These are phyloP conservation scores for Ambrosiella cleistominuta DNA, from an alignment of 2,329 filamentous ascomycete genomes.

Conservation along the genomic window DNA sequence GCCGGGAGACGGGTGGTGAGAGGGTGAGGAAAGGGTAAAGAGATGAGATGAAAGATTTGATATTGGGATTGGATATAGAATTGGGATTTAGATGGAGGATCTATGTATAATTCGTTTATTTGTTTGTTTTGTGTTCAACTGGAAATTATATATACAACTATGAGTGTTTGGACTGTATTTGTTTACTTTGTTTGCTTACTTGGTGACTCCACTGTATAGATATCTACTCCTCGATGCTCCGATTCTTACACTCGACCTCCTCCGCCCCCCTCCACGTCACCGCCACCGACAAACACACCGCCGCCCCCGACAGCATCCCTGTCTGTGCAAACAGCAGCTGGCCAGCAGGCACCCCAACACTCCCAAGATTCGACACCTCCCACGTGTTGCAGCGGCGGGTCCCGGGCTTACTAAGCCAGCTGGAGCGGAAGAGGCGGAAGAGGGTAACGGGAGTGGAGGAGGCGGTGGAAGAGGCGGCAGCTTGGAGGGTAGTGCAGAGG, in stretches of 20 bases:
- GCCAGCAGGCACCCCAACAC: slow-evolving; percentile 17
- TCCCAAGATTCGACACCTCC: slow-evolving; percentile 36
- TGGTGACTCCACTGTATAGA: neutral
- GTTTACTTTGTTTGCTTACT: neutral
- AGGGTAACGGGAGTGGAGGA: slow-evolving; percentile 27
- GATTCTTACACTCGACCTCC: neutral
- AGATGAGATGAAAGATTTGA: too few species aligned
- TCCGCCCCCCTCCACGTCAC: slow-evolving; percentile 27
- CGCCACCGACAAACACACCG: slow-evolving; percentile 28
- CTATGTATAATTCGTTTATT: slow-evolving; percentile 13
- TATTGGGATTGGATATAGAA: neutral
- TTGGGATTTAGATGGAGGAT: neutral
- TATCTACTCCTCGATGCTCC: neutral
- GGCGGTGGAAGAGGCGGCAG: slow-evolving; percentile 21
- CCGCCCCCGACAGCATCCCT: slow-evolving; percentile 25
- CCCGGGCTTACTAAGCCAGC: slow-evolving; percentile 26
- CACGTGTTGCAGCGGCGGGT: slow-evolving; percentile 26
- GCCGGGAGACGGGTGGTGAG: slow-evolving; percentile 26
- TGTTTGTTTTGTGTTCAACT: slow-evolving; percentile 2
- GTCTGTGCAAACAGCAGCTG: slow-evolving; percentile 34
- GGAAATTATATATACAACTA: too few species aligned
- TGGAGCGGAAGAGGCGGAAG: slow-evolving; percentile 25
- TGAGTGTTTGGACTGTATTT: neutral
- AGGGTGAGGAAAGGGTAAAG: neutral
- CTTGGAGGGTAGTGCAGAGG: slow-evolving; percentile 21